phyloP scores from a whole-genome alignment of 2,329 filamentous ascomycete genomes.

The Penicillium sp. region DNA sequence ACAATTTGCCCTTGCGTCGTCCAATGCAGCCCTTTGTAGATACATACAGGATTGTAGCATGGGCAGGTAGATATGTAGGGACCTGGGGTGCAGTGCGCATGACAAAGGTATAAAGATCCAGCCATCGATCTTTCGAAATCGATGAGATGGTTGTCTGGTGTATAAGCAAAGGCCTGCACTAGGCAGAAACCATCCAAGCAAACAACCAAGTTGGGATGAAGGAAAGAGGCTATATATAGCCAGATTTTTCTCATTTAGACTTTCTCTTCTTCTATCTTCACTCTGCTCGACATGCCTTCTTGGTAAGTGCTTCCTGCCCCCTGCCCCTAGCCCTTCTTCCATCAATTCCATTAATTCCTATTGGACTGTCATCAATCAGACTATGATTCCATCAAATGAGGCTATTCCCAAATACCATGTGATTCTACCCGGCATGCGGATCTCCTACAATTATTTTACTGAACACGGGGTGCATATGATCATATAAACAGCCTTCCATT shows the following conservation, averaged over 20 bases:
- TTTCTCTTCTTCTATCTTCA: not conserved
- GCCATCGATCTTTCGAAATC: too few species aligned
- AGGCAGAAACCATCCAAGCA: not conserved
- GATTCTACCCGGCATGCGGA: not conserved
- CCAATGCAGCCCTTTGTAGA: not conserved
- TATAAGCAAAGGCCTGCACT: not conserved
- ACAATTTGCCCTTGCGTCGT: not conserved
- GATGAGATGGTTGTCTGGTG: not conserved
- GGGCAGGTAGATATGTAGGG: not conserved
- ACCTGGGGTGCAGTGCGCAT: not conserved
- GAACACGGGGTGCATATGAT: not conserved
- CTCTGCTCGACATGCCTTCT: not conserved
- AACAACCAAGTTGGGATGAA: not conserved
- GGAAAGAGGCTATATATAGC: not conserved
- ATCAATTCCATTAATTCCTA: not conserved
- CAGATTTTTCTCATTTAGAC: not conserved
- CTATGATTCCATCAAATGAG: not conserved
- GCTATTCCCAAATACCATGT: not conserved
- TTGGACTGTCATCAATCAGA: not conserved
- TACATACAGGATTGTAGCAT: not conserved
- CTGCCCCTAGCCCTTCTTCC: not conserved
- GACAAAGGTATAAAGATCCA: not conserved
- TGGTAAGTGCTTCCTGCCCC: not conserved
- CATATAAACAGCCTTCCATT: not conserved
- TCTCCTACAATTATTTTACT: not conserved